Evolutionary conservation across 108 stramenopile genomes (phyloP), one percentile per base, ranked within the genome.

Genomic region (Chaetoceros muelleri): DNA sequence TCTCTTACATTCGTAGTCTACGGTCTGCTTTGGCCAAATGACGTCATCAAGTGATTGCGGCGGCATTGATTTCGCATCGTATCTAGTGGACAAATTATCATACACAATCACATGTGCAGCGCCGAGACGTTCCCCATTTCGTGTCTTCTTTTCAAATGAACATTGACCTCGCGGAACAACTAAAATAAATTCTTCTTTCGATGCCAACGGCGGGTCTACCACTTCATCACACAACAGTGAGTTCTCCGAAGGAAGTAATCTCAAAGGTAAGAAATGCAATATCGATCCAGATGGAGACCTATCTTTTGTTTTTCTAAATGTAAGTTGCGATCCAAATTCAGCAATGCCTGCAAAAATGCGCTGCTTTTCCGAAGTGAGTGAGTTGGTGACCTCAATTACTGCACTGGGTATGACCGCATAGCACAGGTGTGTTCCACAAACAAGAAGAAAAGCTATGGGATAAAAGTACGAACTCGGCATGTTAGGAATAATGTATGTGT

Each of bases 161-260:
- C 76, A 78, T 52, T 54, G 48, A 13, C 76, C 76, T 1, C 76
- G 69, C 17, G 72, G 70, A 8, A 71, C 73, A 8, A 78, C 20
- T 0, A 78, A 18, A 17, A 55, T 55, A n/a, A n/a, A n/a, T n/a
- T n/a, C n/a, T 40, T 40, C 13, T 10, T 5, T 13, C 13, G 34
- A 10, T 13, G 34, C 5, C 8, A 13, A 40, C 34, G 13, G 34
- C 5, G 5, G 5, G 5, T 40, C 34, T 40, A 10, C 8, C 13
- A 40, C 34, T 40, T 5, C 8, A 10, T 40, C 8, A 40, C 34
- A 40, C 34, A 40, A 40, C 8, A 10, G 13, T 40, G 34, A 13
- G 13, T 40, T 40, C 8, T 40, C 13, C 34, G 5, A 5, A 10
- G 34, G 34, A 10, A 13, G 8, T 13, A 40, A 40, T 40, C n/a